Evolutionary conservation across 1,139 yeast genomes (phyloP), one percentile per base, ranked within the genome.

Genomic region (Diutina sp.): DNA sequence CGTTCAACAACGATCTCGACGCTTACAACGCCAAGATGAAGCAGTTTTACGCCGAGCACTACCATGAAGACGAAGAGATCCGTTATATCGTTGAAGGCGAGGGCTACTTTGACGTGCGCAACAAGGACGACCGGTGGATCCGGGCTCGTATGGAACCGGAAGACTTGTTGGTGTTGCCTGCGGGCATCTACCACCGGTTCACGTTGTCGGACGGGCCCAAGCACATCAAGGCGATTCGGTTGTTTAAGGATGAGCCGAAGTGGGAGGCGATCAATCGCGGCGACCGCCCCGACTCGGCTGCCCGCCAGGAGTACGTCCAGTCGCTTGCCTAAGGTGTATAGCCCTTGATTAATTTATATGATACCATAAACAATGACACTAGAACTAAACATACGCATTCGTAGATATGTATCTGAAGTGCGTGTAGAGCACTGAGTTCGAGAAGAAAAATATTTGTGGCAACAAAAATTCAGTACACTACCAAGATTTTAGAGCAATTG

Each of bases 51-150:
- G 76, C 81, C 55, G 98, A 93, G 68, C 99, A 93, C 69, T 76
- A 89, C 61, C 99, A 93, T 68, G 98, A 93, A 68, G 99, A 93
- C 68, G 99, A 93, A 71, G 99, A 93, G 73, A 93, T 93, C 67
- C 77, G 99, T 61, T 91, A 90, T 70, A 82, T 90, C 58, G 68
- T 87, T 38, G 97, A 87, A 32, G 99, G 99, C 9, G 88, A 84
- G 60, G 98, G 99, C 0, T 93, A 81, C 70, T 93, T 93, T 67
- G 98, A 93, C 66, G 90, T 93, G 9, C 79, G 97, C 61, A 84
- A 82, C 65, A 66, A 72, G 21, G 72, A 78, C 48, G 90, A 87
- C 64, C 71, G 74, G 59, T 93, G 99, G 99, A 78, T 93, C 58
- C 80, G 98, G 60, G 79, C 87, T 59, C 78, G 80, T 60, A 76